Evolutionary conservation across 2,329 filamentous ascomycete species (phyloP).

Genomic region (Aspergillus vadensis): DNA sequence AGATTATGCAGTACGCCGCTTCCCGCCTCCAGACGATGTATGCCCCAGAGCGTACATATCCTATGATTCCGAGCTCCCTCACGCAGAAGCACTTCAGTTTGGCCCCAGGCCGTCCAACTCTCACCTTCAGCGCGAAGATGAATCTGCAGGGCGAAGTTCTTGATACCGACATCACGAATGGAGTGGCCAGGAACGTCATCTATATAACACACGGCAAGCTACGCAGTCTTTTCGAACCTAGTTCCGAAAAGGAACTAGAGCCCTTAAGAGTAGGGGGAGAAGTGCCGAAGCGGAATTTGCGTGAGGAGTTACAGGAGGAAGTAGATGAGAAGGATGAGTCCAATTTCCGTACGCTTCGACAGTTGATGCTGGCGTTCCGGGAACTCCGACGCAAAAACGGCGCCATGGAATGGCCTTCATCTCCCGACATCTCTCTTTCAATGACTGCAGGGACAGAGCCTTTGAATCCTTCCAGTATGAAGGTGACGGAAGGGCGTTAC

Average conservation of each 20-base stretch:
- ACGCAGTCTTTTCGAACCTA: conserved; percentile 40
- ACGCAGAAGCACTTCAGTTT: conserved; percentile 58
- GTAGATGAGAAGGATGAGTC: conserved; percentile 38
- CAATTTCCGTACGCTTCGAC: conserved; percentile 37
- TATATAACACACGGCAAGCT: conserved; percentile 52
- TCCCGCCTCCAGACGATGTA: conserved; percentile 58
- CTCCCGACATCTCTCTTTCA: conserved; percentile 23
- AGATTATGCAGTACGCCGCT: conserved; percentile 57
- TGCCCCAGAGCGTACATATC: conserved; percentile 55
- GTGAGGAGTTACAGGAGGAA: conserved; percentile 27
- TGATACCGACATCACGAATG: conserved; percentile 57
- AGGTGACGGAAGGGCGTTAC: conserved; percentile 35
- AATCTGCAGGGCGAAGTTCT: conserved; percentile 54
- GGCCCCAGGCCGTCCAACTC: conserved; percentile 53
- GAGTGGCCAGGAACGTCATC: conserved; percentile 57
- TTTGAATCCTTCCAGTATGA: conserved; percentile 31
- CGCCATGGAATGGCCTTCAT: conserved; percentile 37
- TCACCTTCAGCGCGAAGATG: conserved; percentile 63
- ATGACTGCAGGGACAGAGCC: conserved; percentile 28
- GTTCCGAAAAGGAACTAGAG: conserved; percentile 18
- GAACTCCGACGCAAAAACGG: conserved; percentile 41
- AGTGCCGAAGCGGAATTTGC: conserved; percentile 20
- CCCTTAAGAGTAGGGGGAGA: conserved; percentile 37
- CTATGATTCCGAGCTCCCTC: conserved; percentile 57
- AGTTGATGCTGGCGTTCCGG: conserved; percentile 44